Conservation (phyloP, 1,139 yeast genomes). For the Saccharomyces hybrid region DNA sequence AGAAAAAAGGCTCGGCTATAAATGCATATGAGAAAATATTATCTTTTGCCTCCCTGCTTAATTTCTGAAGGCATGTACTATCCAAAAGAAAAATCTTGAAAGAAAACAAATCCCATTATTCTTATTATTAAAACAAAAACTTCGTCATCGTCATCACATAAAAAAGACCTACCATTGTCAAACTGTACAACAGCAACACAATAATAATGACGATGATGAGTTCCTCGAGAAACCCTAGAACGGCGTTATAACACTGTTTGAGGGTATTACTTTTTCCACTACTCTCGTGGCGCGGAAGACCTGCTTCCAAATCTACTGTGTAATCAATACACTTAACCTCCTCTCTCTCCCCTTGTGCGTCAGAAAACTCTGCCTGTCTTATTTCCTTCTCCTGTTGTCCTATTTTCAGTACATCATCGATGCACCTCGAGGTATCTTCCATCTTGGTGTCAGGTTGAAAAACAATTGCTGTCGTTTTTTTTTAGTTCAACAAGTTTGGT, state of each 20-base stretch:
- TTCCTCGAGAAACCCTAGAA: neutral
- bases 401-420: neutral
- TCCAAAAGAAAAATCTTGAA: neutral
- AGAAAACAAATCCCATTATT: neutral
- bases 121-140: neutral
- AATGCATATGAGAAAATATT: neutral
- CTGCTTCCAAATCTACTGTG: neutral
- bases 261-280: neutral
- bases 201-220: neutral
- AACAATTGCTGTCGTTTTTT: neutral
- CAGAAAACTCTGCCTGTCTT: neutral
- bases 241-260: neutral
- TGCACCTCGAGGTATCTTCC: neutral
- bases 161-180: neutral
- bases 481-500: neutral
- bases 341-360: neutral
- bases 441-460: neutral
- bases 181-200: neutral
- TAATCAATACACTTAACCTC: neutral
- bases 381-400: neutral
- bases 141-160: neutral
- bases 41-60: neutral
- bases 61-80: neutral
- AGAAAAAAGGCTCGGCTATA: neutral
- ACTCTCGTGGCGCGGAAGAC: neutral